Evolutionary conservation across 495 filamentous ascomycete genomes (phyloP).

Genomic region (Podospora sp.): DNA sequence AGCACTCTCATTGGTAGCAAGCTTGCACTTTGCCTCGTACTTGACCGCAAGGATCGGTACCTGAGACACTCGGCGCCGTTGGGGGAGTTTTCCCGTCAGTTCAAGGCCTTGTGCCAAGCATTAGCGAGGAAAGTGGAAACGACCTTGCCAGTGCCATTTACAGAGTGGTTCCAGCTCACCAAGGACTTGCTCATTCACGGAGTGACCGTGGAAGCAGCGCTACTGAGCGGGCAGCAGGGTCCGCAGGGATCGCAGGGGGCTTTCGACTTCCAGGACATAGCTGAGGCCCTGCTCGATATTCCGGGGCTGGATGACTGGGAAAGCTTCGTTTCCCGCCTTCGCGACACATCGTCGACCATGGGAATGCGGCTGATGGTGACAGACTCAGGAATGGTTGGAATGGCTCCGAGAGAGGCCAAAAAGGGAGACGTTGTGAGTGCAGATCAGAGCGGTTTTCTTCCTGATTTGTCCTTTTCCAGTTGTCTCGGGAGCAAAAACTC

Average conservation of each 20-base stretch:
- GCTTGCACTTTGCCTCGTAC: constrained; percentile 3
- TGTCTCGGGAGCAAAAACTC: no score
- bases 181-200: constrained; percentile 11
- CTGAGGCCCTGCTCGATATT: neutral
- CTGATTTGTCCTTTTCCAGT: no score
- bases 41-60: constrained; percentile 14
- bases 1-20: neutral
- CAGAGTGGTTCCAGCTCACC: constrained; percentile 13
- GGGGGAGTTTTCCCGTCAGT: neutral
- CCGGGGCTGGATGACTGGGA: neutral
- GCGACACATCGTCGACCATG: constrained; percentile 4
- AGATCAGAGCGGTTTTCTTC: no score
- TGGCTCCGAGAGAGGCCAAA: constrained; percentile 17
- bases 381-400: constrained; percentile 9
- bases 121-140: no score
- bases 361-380: constrained; percentile 18
- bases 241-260: neutral
- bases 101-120: neutral
- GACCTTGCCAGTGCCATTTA: neutral
- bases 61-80: constrained; percentile 2
- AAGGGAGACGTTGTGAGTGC: constrained; percentile 37
- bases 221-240: neutral
- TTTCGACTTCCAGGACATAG: neutral
- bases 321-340: neutral
- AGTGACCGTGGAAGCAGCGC: constrained; percentile 3